These are phyloP conservation scores for Penicillium verhagenii DNA, from an alignment of 495 filamentous ascomycete genomes.

Conservation along the genomic window DNA sequence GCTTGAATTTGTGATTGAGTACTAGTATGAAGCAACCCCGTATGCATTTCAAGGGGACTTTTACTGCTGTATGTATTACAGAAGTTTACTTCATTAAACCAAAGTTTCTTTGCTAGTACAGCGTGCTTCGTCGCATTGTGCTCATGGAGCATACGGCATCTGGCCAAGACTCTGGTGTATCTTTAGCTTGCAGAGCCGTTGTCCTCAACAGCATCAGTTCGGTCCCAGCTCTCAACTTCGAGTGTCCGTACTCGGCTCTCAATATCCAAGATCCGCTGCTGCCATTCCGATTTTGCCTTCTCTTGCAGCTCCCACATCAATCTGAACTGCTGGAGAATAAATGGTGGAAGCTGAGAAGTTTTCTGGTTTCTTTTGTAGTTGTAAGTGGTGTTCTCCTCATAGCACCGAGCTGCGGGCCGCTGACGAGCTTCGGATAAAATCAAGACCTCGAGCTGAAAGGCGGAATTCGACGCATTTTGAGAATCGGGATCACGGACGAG, in stretches of 20 bases:
- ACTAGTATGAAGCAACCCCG: background rate
- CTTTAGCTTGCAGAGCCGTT: constrained; percentile 50
- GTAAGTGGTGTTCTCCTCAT: constrained; percentile 83
- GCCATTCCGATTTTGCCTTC: constrained; percentile 48
- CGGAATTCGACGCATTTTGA: constrained; percentile 36
- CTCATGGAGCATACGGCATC: too few species aligned
- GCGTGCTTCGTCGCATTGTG: too few species aligned
- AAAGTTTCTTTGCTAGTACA: too few species aligned
- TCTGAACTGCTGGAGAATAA: constrained; percentile 64
- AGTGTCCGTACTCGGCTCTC: constrained; percentile 55
- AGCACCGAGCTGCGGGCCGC: constrained; percentile 72
- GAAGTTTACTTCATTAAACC: too few species aligned
- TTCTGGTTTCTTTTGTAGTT: constrained; percentile 65
- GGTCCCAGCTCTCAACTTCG: constrained; percentile 75
- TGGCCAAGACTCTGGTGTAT: too few species aligned
- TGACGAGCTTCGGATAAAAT: constrained; percentile 79
- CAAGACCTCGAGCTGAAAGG: constrained; percentile 57
- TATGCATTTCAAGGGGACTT: background rate
- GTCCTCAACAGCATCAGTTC: constrained; percentile 68
- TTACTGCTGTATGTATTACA: background rate
- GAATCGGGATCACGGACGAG: constrained; percentile 54
- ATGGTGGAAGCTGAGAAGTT: constrained; percentile 56
- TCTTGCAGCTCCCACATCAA: constrained; percentile 68
- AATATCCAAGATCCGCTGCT: constrained; percentile 53
- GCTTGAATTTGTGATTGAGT: background rate